Evolutionary conservation across 352 stramenopile genomes (phyloP).

Genomic region (Pythium dissotocum): DNA sequence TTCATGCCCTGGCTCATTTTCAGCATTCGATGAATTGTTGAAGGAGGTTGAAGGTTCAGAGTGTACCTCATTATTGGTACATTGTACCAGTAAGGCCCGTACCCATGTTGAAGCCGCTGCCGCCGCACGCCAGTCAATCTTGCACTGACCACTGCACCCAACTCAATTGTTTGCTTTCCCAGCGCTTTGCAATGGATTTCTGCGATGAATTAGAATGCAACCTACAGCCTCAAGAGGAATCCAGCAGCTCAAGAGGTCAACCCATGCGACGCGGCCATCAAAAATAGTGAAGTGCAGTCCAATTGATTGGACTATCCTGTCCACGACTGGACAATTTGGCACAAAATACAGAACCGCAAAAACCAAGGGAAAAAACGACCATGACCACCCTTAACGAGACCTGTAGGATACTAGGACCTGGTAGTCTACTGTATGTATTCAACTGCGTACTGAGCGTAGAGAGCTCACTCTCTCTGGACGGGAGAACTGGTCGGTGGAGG

Average conservation of each 20-base stretch:
- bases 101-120: conserved; percentile 1
- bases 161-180: not conserved
- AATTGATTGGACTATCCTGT: not conserved
- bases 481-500: too few relatives aligned
- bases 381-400: too few relatives aligned
- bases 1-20: not conserved
- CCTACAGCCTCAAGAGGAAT: not conserved
- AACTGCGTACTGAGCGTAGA: too few relatives aligned
- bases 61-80: not conserved
- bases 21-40: not conserved
- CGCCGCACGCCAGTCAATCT: not conserved
- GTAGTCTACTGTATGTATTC: too few relatives aligned
- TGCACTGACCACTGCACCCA: not conserved
- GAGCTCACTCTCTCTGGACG: too few relatives aligned
- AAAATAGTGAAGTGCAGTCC: not conserved
- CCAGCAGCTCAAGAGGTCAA: not conserved
- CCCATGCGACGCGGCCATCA: not conserved
- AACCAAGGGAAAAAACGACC: too few relatives aligned
- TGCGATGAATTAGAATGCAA: not conserved
- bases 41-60: not conserved
- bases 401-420: too few relatives aligned
- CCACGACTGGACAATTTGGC: not conserved
- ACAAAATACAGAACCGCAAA: too few relatives aligned
- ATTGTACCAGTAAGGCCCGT: not conserved
- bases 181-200: not conserved